phyloP scores from a whole-genome alignment of 2,329 filamentous ascomycete genomes.

The Fusarium sp. region DNA sequence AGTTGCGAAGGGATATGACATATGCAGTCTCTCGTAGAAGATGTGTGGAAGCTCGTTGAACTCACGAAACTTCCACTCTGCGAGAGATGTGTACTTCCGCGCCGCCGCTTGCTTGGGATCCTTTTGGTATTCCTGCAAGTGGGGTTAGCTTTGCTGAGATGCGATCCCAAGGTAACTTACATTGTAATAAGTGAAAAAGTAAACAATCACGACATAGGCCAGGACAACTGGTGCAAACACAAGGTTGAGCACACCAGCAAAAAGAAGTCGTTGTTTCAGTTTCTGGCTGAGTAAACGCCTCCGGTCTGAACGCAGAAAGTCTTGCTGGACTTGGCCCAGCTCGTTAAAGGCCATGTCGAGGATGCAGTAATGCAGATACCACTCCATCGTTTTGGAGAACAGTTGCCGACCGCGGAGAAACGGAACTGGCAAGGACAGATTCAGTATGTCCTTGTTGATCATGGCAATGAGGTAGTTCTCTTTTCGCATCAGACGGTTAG shows the following conservation, averaged over 20 bases:
- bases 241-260: conserved; percentile 85
- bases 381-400: conserved; percentile 88
- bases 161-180: conserved; percentile 55
- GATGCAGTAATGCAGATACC: conserved; percentile 89
- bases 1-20: conserved; percentile 93
- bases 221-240: conserved; percentile 86
- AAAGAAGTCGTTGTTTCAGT: conserved; percentile 77
- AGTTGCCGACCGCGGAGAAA: conserved; percentile 80
- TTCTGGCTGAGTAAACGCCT: conserved; percentile 79
- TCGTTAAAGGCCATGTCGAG: conserved; percentile 95
- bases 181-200: conserved; percentile 95
- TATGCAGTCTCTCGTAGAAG: conserved; percentile 86
- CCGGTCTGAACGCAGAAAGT: conserved; percentile 85
- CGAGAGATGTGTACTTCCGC: conserved; percentile 88
- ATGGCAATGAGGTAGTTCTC: conserved; percentile 97
- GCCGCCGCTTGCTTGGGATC: conserved; percentile 84
- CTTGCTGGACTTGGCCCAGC: conserved; percentile 82
- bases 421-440: conserved; percentile 85
- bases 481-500: conserved; percentile 93
- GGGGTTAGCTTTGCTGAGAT: conserved; percentile 6
- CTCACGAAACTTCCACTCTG: conserved; percentile 97
- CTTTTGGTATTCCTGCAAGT: conserved; percentile 83
- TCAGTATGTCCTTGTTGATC: conserved; percentile 94
- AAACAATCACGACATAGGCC: conserved; percentile 84
- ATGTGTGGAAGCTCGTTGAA: conserved; percentile 97